Evolutionary conservation across 2,329 filamentous ascomycete species (phyloP), one percentile per base, ranked within the genome.

Genomic region (Chrysoporthe cubensis): DNA sequence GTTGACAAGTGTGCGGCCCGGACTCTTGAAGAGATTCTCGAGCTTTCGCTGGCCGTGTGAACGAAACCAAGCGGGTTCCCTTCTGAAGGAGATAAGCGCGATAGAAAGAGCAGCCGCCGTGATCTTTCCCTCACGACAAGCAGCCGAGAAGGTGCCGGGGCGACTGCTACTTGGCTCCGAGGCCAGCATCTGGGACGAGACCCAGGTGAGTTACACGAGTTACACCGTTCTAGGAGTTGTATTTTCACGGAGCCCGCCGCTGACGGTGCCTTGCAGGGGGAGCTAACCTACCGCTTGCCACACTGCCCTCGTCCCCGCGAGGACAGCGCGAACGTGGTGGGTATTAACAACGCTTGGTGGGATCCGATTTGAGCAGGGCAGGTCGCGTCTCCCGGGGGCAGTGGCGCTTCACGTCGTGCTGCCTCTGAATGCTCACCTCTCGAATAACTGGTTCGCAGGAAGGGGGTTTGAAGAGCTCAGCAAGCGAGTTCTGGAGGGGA

Each of bases 31-130:
- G 16, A 14, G 66, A 68, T 68, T 21, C 48, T 18, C 48, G 60
- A 34, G 60, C 37, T 37, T 21, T 14, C 56, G 42, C 14, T 13
- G 16, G n/a, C 58, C 52, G 59, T 46, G 66, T 43, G 64, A 66
- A 58, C 64, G 59, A 46, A 43, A 72, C 73, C 74, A 74, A 72
- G 76, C 77, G 78, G 80, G 79, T 75, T 79, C 78, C 79, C 83
- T 83, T 84, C 82, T 84, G 82, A 85, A 85, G 82, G 82, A 82
- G 83, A 85, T 75, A 86, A 84, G 82, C 83, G 83, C 81, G 83
- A 85, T 85, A 85, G 82, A 84, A 84, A 82, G 71, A 79, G 79
- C 73, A 74, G 68, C 76, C 80, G 76, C 78, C 75, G 46, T 66
- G 71, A 61, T 71, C 66, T 69, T 66, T 62, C 64, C 48, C 59